Conservation (phyloP, 1,284 basidiomycete genomes). For the Austropuccinia psidii region DNA sequence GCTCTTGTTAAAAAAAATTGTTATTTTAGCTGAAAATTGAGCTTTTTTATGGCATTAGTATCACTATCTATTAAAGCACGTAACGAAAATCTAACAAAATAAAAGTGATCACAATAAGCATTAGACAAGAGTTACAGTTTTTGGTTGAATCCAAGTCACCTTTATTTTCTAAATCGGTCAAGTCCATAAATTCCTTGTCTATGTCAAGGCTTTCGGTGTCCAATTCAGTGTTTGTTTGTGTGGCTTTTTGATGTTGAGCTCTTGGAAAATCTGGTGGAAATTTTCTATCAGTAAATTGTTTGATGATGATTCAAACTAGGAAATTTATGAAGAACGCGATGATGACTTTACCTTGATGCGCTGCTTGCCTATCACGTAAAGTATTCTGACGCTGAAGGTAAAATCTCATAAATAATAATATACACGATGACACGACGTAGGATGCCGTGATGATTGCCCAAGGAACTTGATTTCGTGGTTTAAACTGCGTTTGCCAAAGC, state of each 20-base stretch:
- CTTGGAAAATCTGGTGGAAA: no score
- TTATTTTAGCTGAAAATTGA: no score
- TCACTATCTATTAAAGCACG: no score
- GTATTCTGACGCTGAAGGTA: not conserved
- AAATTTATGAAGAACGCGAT: no score
- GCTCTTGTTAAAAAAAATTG: no score
- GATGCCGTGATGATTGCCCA: not conserved
- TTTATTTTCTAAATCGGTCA: not conserved
- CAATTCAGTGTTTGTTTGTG: not conserved
- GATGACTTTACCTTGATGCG: not conserved
- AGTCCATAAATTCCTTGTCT: not conserved
- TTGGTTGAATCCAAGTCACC: no score
- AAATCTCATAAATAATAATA: not conserved
- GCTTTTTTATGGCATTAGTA: no score
- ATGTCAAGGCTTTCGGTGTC: no score
- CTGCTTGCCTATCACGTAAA: not conserved
- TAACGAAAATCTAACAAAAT: no score
- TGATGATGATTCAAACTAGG: not conserved
- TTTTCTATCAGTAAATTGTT: not conserved
- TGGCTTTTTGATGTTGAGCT: not conserved
- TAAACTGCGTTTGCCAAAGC: not conserved
- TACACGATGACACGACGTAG: not conserved
- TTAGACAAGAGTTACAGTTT: no score
- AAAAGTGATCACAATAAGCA: no score
- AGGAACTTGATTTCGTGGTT: not conserved